Evolutionary conservation across 192 early-diverging fungal genomes (phyloP), one percentile per base, ranked within the genome.

Genomic region (Linnemannia zychae): DNA sequence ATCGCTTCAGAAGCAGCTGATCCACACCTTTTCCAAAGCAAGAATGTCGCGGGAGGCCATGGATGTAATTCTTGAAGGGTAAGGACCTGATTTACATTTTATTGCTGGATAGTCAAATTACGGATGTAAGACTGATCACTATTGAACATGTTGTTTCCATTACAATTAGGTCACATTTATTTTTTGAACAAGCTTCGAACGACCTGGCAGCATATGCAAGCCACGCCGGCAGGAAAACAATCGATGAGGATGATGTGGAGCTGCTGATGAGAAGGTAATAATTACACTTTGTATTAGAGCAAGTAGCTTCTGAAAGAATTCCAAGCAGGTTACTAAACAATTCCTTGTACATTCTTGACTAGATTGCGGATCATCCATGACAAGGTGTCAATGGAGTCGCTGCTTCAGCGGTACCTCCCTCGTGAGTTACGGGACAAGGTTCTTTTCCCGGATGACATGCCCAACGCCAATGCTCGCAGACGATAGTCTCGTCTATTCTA

Each of bases 61-160:
- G 68, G 83, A 81, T 33, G 76, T 77, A 20, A 80, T 88, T 34
- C 53, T 80, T 38, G 88, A 88, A 80, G 88, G 84, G 88, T 88
- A 79, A 44, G 83, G 4, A 38, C 17, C 17, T 22, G 28, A 49
- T 0, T 57, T 22, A 3, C 22, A 4, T 57, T 24, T 57, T 28
- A 57, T 24, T 7, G 4, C 53, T 16, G 3, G 7, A 33, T 22
- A 34, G 11, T 20, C 28, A 37, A 18, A 31, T 6, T 3, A 20
- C 66, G 37, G 20, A 48, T 31, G 1, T 5, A 53, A 46, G 0
- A 38, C 13, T 15, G 13, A 24, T 0, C 22, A 48, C 28, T 11
- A 36, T 22, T 18, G 36, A 11, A 17, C 20, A 33, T 65, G 22
- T 24, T n/a, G 12, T 34, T 13, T 17, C 3, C 31, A 28, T 15